phyloP scores from a whole-genome alignment of 1,139 yeast species.

The Lodderomyces orthopsilosis region DNA sequence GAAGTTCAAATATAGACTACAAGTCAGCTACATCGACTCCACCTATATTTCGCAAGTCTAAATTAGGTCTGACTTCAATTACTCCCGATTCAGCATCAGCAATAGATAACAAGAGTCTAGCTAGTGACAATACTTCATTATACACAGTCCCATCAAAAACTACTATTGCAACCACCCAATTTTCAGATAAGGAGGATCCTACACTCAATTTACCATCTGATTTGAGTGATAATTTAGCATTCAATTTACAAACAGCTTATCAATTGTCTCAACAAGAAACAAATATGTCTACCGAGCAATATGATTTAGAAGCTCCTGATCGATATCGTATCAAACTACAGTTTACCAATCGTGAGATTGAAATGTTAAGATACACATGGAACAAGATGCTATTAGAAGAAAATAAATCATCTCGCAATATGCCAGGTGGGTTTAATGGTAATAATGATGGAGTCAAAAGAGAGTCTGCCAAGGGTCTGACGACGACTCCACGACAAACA shows the following conservation, averaged over 20 bases:
- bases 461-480: neutral
- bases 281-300: conserved; percentile 42
- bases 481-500: neutral
- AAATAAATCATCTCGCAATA: conserved; percentile 5
- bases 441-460: conserved; percentile 1
- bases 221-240: conserved; percentile 2
- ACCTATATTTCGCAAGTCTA: neutral
- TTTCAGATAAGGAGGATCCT: neutral
- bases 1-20: neutral
- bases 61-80: neutral
- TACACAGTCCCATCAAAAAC: neutral
- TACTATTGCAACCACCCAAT: neutral
- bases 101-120: neutral
- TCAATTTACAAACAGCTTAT: conserved; percentile 17
- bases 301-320: conserved; percentile 12
- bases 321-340: conserved; percentile 28
- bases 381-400: conserved; percentile 43
- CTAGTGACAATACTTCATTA: neutral
- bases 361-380: conserved; percentile 44
- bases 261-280: conserved; percentile 46
- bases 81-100: neutral
- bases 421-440: conserved; percentile 9
- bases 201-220: neutral
- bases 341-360: conserved; percentile 34
- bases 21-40: neutral